These are phyloP conservation scores for Botryococcus braunii DNA, from an alignment of 163 green algal species.

Conservation along the genomic window DNA sequence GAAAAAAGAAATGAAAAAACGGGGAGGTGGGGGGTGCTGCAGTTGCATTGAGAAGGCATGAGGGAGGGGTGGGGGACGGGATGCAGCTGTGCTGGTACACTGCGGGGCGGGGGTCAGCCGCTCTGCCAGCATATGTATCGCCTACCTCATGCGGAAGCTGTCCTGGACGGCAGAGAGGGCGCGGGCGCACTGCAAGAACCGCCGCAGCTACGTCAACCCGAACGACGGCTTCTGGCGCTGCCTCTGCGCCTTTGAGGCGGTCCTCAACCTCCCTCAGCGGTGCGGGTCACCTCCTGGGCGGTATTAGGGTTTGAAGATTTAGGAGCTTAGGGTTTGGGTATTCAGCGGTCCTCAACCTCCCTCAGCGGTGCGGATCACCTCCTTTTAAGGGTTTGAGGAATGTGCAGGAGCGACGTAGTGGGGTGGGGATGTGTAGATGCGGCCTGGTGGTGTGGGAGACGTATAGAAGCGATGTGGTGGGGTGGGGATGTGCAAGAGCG, in stretches of 20 bases:
- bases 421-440: no score
- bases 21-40: no score
- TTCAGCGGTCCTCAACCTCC: constrained; percentile 55
- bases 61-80: neutral
- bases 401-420: no score
- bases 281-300: no score
- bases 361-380: constrained; percentile 4
- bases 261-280: constrained; percentile 44
- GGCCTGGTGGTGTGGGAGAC: no score
- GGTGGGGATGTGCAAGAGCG: no score
- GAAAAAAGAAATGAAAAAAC: no score
- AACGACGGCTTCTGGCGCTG: constrained; percentile 74
- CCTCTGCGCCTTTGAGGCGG: constrained; percentile 59
- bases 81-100: constrained; percentile 70
- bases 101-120: constrained; percentile 71
- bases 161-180: constrained; percentile 17
- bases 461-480: no score
- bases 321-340: constrained; percentile 59
- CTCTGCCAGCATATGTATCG: constrained; percentile 58
- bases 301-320: no score
- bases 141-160: constrained; percentile 65
- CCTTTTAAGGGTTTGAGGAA: no score
- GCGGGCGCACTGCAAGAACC: constrained; percentile 19
- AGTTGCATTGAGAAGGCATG: neutral
- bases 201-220: constrained; percentile 40